These are phyloP conservation scores for Clarireedia monteithiana DNA, from an alignment of 2,329 filamentous ascomycete genomes.

Conservation along the genomic window DNA sequence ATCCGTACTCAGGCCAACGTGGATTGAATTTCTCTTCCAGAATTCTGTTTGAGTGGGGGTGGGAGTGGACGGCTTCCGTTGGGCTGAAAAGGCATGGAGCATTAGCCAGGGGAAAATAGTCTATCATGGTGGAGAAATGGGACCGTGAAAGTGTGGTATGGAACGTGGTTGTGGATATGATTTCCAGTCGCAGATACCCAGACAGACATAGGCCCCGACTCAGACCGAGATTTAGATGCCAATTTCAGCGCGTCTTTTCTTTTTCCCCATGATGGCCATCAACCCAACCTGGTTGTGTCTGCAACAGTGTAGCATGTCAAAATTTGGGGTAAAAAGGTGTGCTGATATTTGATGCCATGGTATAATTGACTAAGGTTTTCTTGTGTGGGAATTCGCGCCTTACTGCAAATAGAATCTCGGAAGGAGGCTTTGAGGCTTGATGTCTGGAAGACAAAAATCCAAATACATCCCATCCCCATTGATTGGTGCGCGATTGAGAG, in stretches of 20 bases:
- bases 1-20: not conserved
- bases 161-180: not conserved
- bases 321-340: not conserved
- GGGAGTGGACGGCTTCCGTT: not conserved
- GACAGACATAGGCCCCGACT: not conserved
- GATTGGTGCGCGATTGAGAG: not conserved
- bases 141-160: not conserved
- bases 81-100: not conserved
- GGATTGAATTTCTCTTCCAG: not conserved
- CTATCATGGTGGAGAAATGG: not conserved
- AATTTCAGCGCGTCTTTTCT: not conserved
- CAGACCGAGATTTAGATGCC: not conserved
- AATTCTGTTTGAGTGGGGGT: slow-evolving; percentile 1
- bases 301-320: not conserved
- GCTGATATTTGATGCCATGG: not conserved
- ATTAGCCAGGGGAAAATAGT: not conserved
- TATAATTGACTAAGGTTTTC: not conserved
- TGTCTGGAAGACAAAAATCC: not conserved
- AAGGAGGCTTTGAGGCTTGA: not conserved
- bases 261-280: not conserved
- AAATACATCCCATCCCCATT: not conserved
- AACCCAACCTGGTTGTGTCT: not conserved
- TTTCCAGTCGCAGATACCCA: not conserved
- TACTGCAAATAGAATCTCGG: not conserved
- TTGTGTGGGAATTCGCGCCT: not conserved